These are phyloP conservation scores for Clarkia xantiana DNA, from an alignment of 345 rosid genomes.

Conservation along the genomic window DNA sequence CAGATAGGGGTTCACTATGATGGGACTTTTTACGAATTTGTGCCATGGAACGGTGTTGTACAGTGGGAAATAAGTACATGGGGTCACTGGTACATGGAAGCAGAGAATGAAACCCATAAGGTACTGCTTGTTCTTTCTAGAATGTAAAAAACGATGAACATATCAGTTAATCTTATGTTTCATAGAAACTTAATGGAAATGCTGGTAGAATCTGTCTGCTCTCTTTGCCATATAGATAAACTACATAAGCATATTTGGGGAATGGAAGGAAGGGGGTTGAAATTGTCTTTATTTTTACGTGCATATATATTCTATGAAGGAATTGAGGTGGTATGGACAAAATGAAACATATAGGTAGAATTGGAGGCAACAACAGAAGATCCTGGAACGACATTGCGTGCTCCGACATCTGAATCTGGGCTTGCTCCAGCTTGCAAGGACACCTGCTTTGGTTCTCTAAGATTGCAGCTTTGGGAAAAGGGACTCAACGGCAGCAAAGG, in stretches of 20 bases:
- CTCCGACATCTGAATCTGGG: conserved; percentile 76
- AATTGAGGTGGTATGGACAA: background rate
- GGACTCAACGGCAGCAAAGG: conserved; percentile 61
- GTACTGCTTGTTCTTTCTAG: conserved; percentile 24
- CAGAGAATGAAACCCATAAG: conserved; percentile 58
- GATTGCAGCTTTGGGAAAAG: conserved; percentile 74
- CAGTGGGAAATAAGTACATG: conserved; percentile 68
- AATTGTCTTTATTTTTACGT: too few relatives aligned
- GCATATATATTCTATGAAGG: too few relatives aligned
- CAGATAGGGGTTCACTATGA: conserved; percentile 87
- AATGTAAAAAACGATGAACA: too few relatives aligned
- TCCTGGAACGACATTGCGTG: conserved; percentile 76
- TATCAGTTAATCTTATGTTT: too few relatives aligned
- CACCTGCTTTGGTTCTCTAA: conserved; percentile 58
- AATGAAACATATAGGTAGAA: conserved; percentile 45
- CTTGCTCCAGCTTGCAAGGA: conserved; percentile 83
- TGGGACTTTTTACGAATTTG: conserved; percentile 76
- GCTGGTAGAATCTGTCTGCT: too few relatives aligned
- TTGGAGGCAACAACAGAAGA: conserved; percentile 62
- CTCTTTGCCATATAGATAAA: too few relatives aligned
- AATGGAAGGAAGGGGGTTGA: too few relatives aligned
- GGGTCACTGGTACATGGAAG: conserved; percentile 77
- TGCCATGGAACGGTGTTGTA: conserved; percentile 75
- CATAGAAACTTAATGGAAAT: too few relatives aligned
- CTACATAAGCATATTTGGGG: too few relatives aligned